phyloP scores from a whole-genome alignment of 2,329 filamentous ascomycete species.

The Thermoascus crustaceus region DNA sequence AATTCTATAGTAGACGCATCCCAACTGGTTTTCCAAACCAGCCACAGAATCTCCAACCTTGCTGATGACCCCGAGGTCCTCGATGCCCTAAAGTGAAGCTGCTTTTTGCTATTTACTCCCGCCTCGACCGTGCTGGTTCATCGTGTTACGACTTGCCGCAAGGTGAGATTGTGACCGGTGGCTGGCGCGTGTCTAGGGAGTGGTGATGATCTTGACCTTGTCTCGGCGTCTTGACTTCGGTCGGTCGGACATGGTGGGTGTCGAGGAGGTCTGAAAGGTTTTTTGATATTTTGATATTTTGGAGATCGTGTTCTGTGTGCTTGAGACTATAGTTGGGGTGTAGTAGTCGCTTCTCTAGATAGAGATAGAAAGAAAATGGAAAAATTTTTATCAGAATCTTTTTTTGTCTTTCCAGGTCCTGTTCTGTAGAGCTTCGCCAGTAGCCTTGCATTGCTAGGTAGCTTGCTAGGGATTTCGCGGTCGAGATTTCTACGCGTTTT shows the following conservation, averaged over 20 bases:
- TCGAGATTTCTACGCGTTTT: too few relatives aligned
- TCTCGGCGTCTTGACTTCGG: slow-evolving; percentile 64
- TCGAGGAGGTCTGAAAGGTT: slow-evolving; percentile 85
- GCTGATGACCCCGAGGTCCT: slow-evolving; percentile 84
- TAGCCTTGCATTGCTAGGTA: too few relatives aligned
- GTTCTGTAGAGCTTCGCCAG: too few relatives aligned
- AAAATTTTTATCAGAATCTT: too few relatives aligned
- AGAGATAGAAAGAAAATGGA: not conserved
- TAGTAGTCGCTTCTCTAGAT: not conserved
- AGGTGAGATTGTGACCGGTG: slow-evolving; percentile 29
- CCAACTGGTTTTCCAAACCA: slow-evolving; percentile 84
- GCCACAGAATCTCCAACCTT: slow-evolving; percentile 89
- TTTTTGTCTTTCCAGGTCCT: too few relatives aligned
- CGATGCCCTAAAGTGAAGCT: slow-evolving; percentile 83
- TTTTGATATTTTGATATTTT: slow-evolving; percentile 48
- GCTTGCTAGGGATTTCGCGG: too few relatives aligned
- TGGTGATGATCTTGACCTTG: slow-evolving; percentile 92
- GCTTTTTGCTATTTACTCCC: slow-evolving; percentile 45
- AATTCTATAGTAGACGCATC: slow-evolving; percentile 96
- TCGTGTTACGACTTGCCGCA: slow-evolving; percentile 13
- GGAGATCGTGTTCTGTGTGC: slow-evolving; percentile 9
- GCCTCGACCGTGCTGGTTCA: slow-evolving; percentile 23
- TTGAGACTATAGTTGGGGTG: not conserved
- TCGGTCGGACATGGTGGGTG: slow-evolving; percentile 69
- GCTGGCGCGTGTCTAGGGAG: slow-evolving; percentile 59